Percentiles rank a stretch among this genome's conserved stretches.
phyloP scores from a whole-genome alignment of 208 protist genomes.

The Naegleria fowleri region DNA sequence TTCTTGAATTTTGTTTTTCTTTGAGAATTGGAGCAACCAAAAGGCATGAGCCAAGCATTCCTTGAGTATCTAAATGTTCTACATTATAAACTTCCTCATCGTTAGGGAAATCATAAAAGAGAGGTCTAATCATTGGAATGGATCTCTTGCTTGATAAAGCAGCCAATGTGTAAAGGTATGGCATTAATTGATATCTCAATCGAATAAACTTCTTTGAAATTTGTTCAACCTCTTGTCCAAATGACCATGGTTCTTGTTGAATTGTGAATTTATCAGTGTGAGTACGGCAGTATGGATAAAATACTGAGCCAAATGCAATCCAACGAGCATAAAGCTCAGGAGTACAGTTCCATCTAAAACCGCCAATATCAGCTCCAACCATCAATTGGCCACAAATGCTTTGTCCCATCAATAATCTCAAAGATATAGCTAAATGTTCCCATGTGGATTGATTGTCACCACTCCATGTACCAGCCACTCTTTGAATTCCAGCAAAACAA shows the following conservation, averaged over 20 bases:
- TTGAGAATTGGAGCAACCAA: conserved; percentile 48
- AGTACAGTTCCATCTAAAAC: conserved; percentile 61
- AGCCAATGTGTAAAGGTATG: conserved; percentile 66
- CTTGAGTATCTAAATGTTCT: conserved; percentile 51
- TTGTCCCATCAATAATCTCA: conserved; percentile 58
- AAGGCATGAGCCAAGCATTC: conserved; percentile 56
- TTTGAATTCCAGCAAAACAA: conserved; percentile 51
- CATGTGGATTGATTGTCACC: conserved; percentile 60
- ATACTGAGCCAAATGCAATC: conserved; percentile 62
- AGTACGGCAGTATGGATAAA: conserved; percentile 75
- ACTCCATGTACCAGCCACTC: conserved; percentile 58
- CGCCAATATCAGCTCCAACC: conserved; percentile 79
- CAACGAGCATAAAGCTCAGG: conserved; percentile 70
- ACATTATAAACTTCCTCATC: conserved; percentile 37
- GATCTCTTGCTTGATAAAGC: conserved; percentile 31
- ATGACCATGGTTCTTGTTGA: conserved; percentile 18
- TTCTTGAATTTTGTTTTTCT: conserved; percentile 35
- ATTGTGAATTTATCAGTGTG: conserved; percentile 53
- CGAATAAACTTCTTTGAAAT: conserved; percentile 39
- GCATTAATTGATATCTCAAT: conserved; percentile 54
- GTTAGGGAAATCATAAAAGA: conserved; percentile 62
- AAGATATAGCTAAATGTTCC: conserved; percentile 52
- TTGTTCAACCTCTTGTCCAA: conserved; percentile 31
- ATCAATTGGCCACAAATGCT: conserved; percentile 69
- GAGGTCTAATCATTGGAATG: conserved; percentile 48